phyloP scores from a whole-genome alignment of 352 stramenopile genomes.

The Globisporangium mamillatum region DNA sequence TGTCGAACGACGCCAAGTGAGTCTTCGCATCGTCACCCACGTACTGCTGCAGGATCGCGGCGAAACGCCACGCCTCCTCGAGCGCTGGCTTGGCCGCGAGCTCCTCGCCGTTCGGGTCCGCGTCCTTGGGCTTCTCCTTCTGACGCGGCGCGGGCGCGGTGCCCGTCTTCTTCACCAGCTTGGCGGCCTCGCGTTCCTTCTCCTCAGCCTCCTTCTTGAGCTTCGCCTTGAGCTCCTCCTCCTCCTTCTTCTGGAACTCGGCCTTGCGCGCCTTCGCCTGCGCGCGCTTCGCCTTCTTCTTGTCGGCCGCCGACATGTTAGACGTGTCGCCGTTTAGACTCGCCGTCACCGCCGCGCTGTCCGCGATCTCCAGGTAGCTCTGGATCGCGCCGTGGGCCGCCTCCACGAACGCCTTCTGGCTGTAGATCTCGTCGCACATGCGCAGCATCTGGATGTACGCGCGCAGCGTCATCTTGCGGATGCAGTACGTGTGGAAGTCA shows the following conservation, averaged over 20 bases:
- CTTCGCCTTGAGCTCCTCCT: constrained; percentile 70
- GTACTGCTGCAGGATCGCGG: constrained; percentile 67
- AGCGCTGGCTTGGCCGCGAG: constrained; percentile 62
- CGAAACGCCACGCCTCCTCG: constrained; percentile 78
- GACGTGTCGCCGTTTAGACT: constrained; percentile 61
- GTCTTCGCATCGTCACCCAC: constrained; percentile 54
- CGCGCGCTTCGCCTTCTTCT: constrained; percentile 90
- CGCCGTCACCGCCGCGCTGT: constrained; percentile 46
- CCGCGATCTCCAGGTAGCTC: constrained; percentile 87
- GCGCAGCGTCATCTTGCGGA: constrained; percentile 97
- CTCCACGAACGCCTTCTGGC: constrained; percentile 85
- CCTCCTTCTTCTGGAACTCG: constrained; percentile 86
- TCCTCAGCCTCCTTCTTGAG: constrained; percentile 77
- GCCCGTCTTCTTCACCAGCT: constrained; percentile 63
- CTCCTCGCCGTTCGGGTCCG: constrained; percentile 72
- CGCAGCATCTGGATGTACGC: constrained; percentile 94
- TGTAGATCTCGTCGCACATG: constrained; percentile 92
- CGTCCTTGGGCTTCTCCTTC: constrained; percentile 58
- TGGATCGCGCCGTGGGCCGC: constrained; percentile 88
- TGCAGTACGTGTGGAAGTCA: constrained; percentile 99
- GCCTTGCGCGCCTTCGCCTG: constrained; percentile 87
- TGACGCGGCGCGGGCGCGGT: constrained; percentile 29
- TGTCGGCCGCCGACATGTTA: constrained; percentile 90
- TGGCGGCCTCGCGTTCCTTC: constrained; percentile 59
- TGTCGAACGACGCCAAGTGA: constrained; percentile 73